Percentiles rank a stretch among this genome's conserved stretches.
Conservation (phyloP, 352 stramenopile species). For the Plasmopara viticola region DNA sequence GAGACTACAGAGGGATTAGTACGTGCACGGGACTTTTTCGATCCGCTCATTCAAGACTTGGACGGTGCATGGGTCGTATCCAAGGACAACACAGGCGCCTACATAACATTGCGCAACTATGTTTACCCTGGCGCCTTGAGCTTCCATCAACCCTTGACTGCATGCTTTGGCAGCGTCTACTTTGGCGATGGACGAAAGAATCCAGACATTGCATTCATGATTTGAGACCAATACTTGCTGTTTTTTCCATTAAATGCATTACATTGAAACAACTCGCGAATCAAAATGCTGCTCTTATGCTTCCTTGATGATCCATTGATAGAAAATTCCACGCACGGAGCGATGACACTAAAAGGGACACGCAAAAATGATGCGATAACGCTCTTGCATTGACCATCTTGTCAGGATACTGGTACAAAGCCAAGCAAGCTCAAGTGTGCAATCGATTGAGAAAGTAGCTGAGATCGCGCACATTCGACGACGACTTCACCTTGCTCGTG, state of each 20-base stretch:
- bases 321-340: no score
- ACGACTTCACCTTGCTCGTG: slow-evolving; percentile 39
- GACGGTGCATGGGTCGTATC: slow-evolving; percentile 54
- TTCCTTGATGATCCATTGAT: no score
- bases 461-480: slow-evolving; percentile 38
- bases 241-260: neutral
- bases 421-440: slow-evolving; percentile 19
- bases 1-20: slow-evolving; percentile 48
- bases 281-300: no score
- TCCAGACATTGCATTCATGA: slow-evolving; percentile 67
- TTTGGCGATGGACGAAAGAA: slow-evolving; percentile 76
- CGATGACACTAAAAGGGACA: no score
- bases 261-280: no score
- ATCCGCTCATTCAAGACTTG: slow-evolving; percentile 60
- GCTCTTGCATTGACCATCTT: neutral
- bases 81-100: slow-evolving; percentile 58
- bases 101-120: slow-evolving; percentile 59
- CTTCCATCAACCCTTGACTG: slow-evolving; percentile 55
- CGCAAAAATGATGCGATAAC: neutral
- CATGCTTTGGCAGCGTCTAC: slow-evolving; percentile 59
- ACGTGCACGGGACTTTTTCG: slow-evolving; percentile 59
- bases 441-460: slow-evolving; percentile 45
- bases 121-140: slow-evolving; percentile 54
- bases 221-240: slow-evolving; percentile 21
- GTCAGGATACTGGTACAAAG: no score